A percentile compares a stretch with the other conserved stretches of the same genome.
Evolutionary conservation across 106 monocot species (phyloP).

Genomic region (Agapanthus africanus): DNA sequence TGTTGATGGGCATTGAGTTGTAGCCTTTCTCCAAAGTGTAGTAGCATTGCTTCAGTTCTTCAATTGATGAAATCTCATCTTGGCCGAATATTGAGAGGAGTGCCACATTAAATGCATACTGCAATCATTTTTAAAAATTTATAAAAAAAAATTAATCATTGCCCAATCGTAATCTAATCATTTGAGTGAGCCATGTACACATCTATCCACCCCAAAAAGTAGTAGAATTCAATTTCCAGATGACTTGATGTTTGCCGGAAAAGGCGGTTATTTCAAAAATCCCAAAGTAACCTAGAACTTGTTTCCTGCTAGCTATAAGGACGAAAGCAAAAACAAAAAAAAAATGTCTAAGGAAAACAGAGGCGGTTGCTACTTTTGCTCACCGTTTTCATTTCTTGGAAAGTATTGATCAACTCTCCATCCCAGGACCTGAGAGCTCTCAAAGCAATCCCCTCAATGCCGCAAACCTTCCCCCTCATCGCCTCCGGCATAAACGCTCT

Average conservation of each 20-base stretch:
- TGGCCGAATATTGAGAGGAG: slow-evolving; percentile 70
- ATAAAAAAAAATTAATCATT: too few species aligned
- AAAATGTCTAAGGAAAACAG: too few species aligned
- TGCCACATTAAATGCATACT: slow-evolving; percentile 86
- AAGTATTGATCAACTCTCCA: slow-evolving; percentile 55
- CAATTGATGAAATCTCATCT: slow-evolving; percentile 44
- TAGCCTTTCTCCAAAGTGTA: slow-evolving; percentile 88
- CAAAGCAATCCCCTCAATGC: slow-evolving; percentile 47
- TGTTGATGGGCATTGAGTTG: slow-evolving; percentile 88
- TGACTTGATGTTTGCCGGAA: too few species aligned
- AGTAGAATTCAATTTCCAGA: too few species aligned
- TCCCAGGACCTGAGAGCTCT: slow-evolving; percentile 62
- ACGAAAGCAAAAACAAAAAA: too few species aligned
- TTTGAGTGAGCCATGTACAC: too few species aligned
- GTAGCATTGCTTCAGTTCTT: slow-evolving; percentile 80
- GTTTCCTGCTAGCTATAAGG: too few species aligned
- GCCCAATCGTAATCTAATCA: too few species aligned
- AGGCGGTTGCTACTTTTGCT: too few species aligned
- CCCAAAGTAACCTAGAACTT: too few species aligned
- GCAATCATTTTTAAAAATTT: slow-evolving; percentile 3
- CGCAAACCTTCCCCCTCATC: slow-evolving; percentile 34
- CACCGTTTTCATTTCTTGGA: slow-evolving; percentile 90
- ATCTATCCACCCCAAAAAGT: too few species aligned
- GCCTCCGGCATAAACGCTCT: slow-evolving; percentile 67
- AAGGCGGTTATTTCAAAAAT: too few species aligned